Evolutionary conservation across 768 basidiomycete species (phyloP), one percentile per base, ranked within the genome.

Genomic region (Podaxis sp.): DNA sequence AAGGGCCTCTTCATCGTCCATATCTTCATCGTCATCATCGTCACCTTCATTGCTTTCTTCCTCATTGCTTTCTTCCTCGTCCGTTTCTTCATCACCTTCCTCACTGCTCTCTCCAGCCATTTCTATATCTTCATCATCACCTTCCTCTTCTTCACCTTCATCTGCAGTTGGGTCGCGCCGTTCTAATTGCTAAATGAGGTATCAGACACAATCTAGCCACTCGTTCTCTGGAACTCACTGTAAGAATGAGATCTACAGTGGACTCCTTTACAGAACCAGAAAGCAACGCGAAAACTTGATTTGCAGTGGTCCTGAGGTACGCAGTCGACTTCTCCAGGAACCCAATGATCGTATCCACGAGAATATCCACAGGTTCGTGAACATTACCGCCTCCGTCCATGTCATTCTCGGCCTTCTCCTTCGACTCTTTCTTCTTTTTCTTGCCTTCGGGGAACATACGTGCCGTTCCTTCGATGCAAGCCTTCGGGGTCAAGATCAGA

Each of bases 321-420:
- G 87, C 84, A 4, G 88, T 90, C 2, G 89, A 87, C 62, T 89
- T 85, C 71, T 98, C 94, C 40, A 99, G 75, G 70, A 92, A 89
- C 5, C 93, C 93, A 53, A 99, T 92, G 55, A 98, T 85, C n/a
- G 83, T 82, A 70, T 98, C 95, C 37, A 96, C 87, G 43, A 98
- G 80, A 49, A 94, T 75, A 64, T 97, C 94, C 59, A 96, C 85
- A 0, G 94, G 87, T 53, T 84, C 83, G 1, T 64, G 47, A 25
- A 55, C 51, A 9, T 55, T 59, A 12, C 67, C 70, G 11, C 37
- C 54, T 17, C 60, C 36, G 65, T 79, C 79, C 64, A 75, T 78
- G 17, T 72, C 65, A 65, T 82, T 82, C 67, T 80, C 80, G 13
- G 72, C 63, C 62, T 76, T 71, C 64, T 66, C 66, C 64, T 66